Conservation (phyloP, 2,329 filamentous ascomycete genomes). For the Cadophora luteo-olivacea region DNA sequence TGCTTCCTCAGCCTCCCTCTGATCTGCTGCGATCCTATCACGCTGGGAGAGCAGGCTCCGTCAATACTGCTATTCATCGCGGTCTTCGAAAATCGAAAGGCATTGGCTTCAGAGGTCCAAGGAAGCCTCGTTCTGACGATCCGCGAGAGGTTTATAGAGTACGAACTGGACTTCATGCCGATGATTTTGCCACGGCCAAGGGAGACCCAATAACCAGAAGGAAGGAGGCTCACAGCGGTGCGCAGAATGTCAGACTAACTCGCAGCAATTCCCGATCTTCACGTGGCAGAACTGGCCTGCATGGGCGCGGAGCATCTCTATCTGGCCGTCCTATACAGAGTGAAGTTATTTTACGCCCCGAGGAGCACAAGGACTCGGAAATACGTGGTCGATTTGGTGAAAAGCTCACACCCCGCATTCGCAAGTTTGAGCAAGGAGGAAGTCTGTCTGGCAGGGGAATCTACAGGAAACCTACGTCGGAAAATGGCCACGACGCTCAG, state of each 20-base stretch:
- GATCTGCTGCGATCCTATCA: constrained; percentile 28
- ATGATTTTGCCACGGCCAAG: constrained; percentile 4
- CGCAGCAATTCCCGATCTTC: neutral
- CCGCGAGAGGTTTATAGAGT: constrained; percentile 26
- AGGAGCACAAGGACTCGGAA: neutral
- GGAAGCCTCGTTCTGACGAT: constrained; percentile 28
- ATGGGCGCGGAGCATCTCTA: neutral
- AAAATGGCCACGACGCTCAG: neutral
- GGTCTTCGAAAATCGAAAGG: constrained; percentile 62
- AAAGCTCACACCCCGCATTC: constrained; percentile 3
- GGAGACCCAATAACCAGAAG: neutral
- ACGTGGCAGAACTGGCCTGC: neutral
- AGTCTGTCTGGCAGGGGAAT: neutral
- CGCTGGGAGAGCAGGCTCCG: constrained; percentile 55
- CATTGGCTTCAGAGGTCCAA: constrained; percentile 39
- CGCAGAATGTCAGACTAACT: neutral
- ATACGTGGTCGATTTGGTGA: constrained; percentile 5
- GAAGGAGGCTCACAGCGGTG: neutral
- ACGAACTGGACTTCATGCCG: constrained; percentile 31
- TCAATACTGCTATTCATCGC: constrained; percentile 72
- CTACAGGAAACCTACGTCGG: neutral
- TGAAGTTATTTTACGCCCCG: neutral
- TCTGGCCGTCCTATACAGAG: neutral
- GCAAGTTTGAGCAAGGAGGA: neutral
- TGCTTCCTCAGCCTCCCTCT: constrained; percentile 7